Evolutionary conservation across 78 protist species (phyloP).

Genomic region (Paulinella micropora): DNA sequence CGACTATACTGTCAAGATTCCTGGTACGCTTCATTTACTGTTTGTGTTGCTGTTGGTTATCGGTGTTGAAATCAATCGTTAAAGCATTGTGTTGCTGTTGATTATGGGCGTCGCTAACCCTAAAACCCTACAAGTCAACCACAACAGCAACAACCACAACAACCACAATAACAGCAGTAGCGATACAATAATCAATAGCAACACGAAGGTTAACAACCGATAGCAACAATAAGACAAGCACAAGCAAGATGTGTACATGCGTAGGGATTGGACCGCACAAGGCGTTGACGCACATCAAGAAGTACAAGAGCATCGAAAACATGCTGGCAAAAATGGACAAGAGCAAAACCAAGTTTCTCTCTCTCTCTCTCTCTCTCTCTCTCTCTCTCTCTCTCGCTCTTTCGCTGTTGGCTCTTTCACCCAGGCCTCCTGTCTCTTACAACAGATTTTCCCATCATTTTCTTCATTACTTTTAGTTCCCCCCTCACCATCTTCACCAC

Average conservation of each 20-base stretch:
- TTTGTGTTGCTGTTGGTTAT: neutral
- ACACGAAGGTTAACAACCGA: neutral
- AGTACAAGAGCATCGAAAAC: neutral
- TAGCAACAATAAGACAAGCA: neutral
- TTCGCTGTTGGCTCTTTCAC: no score
- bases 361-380: no score
- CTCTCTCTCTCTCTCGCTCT: no score
- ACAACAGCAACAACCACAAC: neutral
- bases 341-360: neutral
- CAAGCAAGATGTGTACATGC: neutral
- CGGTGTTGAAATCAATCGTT: neutral
- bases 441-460: no score
- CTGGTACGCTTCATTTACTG: neutral
- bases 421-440: no score
- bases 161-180: neutral
- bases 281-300: neutral
- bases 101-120: neutral
- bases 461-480: no score
- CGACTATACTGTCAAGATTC: constrained; percentile 6
- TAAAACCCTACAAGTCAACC: neutral
- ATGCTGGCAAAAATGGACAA: neutral
- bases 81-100: neutral
- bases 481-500: no score
- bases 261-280: neutral
- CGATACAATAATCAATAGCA: neutral